These are phyloP conservation scores for Mycena alexandri DNA, from an alignment of 768 basidiomycete species.

Conservation along the genomic window DNA sequence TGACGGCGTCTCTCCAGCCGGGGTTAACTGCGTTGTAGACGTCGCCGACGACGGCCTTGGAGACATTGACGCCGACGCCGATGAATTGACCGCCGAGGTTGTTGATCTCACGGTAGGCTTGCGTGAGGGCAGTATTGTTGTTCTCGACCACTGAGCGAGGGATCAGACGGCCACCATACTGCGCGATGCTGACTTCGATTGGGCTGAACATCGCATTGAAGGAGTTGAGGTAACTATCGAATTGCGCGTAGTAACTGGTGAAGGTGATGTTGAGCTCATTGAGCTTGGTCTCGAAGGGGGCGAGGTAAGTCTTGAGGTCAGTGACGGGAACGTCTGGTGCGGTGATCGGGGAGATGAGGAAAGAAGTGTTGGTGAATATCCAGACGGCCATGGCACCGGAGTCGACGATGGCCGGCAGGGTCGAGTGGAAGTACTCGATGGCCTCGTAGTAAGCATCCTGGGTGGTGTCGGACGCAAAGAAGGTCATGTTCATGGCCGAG, in stretches of 20 bases:
- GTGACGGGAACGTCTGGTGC: constrained; percentile 5
- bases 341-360: constrained; percentile 14
- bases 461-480: constrained; percentile 13
- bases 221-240: constrained; percentile 16
- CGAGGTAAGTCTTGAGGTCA: constrained; percentile 6
- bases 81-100: constrained; percentile 12
- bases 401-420: constrained; percentile 20
- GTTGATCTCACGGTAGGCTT: constrained; percentile 19
- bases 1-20: constrained; percentile 15
- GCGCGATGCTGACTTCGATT: constrained; percentile 19
- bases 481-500: constrained; percentile 20
- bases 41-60: constrained; percentile 11
- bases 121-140: constrained; percentile 19
- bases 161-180: constrained; percentile 19
- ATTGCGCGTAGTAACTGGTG: constrained; percentile 5
- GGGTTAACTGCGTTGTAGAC: constrained; percentile 20
- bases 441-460: constrained; percentile 14
- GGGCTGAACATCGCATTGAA: constrained; percentile 8
- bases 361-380: constrained; percentile 6
- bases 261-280: constrained; percentile 18
- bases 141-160: constrained; percentile 19
- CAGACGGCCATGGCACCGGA: constrained; percentile 21
- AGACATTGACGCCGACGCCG: constrained; percentile 19
- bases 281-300: constrained; percentile 12
- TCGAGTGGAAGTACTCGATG: constrained; percentile 18